A percentile compares a stretch with the other conserved stretches of the same genome.
Evolutionary conservation across 2,329 filamentous ascomycete species (phyloP).

Genomic region (Claviceps africana): DNA sequence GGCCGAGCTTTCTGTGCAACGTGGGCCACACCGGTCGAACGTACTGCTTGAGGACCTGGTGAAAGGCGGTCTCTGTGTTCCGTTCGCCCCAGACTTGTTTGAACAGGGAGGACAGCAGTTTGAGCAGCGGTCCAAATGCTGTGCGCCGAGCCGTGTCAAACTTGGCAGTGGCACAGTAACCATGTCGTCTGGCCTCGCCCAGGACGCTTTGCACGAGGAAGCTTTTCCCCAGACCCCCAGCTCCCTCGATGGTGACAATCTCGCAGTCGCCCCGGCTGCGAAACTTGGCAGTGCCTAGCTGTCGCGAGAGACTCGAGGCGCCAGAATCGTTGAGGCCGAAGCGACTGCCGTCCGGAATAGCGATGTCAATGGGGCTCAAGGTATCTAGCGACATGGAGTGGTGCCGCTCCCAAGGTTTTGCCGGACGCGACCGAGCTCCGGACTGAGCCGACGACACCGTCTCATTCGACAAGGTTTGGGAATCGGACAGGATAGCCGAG

Average conservation of each 20-base stretch:
- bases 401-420: slow-evolving; percentile 37
- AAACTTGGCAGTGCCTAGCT: slow-evolving; percentile 43
- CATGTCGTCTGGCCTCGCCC: slow-evolving; percentile 43
- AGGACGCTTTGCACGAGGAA: slow-evolving; percentile 50
- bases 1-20: slow-evolving; percentile 45
- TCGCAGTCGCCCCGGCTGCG: slow-evolving; percentile 49
- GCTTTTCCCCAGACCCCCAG: slow-evolving; percentile 51
- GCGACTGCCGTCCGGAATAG: slow-evolving; percentile 27
- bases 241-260: slow-evolving; percentile 46
- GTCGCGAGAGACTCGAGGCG: slow-evolving; percentile 36
- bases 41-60: slow-evolving; percentile 46
- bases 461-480: slow-evolving; percentile 27
- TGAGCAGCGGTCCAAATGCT: slow-evolving; percentile 49
- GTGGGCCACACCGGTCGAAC: slow-evolving; percentile 50
- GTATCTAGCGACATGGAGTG: slow-evolving; percentile 36
- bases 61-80: slow-evolving; percentile 50
- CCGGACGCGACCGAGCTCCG: slow-evolving; percentile 20
- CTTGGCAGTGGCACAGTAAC: slow-evolving; percentile 52
- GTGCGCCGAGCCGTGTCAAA: slow-evolving; percentile 48
- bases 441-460: slow-evolving; percentile 34
- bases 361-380: slow-evolving; percentile 31
- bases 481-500: slow-evolving; percentile 28
- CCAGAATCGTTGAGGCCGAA: slow-evolving; percentile 31
- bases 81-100: slow-evolving; percentile 54
- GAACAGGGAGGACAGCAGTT: slow-evolving; percentile 51